Conservation (phyloP, 768 basidiomycete species). For the Chalciporus chontae region DNA sequence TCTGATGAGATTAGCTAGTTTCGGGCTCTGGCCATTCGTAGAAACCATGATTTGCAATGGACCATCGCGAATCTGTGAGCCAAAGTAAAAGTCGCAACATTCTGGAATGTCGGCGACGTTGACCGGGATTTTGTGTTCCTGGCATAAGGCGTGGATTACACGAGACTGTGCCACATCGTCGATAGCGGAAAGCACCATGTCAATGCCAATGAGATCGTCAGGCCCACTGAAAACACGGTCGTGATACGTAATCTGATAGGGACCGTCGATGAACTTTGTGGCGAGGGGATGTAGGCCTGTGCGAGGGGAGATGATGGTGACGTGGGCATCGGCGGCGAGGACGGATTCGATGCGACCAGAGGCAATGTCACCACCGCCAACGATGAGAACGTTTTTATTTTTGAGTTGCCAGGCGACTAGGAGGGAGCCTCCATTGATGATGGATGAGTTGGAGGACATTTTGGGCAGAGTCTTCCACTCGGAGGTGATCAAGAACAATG, state of each 20-base stretch:
- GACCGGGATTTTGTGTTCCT: slow-evolving; percentile 71
- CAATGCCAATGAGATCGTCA: slow-evolving; percentile 63
- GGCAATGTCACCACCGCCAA: slow-evolving; percentile 93
- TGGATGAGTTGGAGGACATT: slow-evolving; percentile 14
- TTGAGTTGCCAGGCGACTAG: slow-evolving; percentile 93
- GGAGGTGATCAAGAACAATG: too few species aligned
- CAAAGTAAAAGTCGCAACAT: slow-evolving; percentile 98
- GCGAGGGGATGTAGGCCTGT: slow-evolving; percentile 63
- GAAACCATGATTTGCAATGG: slow-evolving; percentile 95
- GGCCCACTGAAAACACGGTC: slow-evolving; percentile 64
- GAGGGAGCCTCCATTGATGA: slow-evolving; percentile 62
- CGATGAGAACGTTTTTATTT: slow-evolving; percentile 77
- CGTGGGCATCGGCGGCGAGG: slow-evolving; percentile 72
- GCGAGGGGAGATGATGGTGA: slow-evolving; percentile 74
- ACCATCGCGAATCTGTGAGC: slow-evolving; percentile 85
- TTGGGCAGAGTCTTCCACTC: too few species aligned
- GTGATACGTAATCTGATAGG: slow-evolving; percentile 56
- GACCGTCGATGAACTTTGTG: slow-evolving; percentile 44
- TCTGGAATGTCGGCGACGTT: slow-evolving; percentile 97
- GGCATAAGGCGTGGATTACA: slow-evolving; percentile 66
- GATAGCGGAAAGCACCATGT: slow-evolving; percentile 93
- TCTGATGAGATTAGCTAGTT: slow-evolving; percentile 82
- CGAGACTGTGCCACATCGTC: slow-evolving; percentile 74
- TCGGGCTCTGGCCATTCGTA: slow-evolving; percentile 90
- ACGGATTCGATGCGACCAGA: slow-evolving; percentile 84